Percentiles rank a stretch among this genome's conserved stretches.
Conservation (phyloP, 2,329 filamentous ascomycete species). For the Diplodia sapinea region DNA sequence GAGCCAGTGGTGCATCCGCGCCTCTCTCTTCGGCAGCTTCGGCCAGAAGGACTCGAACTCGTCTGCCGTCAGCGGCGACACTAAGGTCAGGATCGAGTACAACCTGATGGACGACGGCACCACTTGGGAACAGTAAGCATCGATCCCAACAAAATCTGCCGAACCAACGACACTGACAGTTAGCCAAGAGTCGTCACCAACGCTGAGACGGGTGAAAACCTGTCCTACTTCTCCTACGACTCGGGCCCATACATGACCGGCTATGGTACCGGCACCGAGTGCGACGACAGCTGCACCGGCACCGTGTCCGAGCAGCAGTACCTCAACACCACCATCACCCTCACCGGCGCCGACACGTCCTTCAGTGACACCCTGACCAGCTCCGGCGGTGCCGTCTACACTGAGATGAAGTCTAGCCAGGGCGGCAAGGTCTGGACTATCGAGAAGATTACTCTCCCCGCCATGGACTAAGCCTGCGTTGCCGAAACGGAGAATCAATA, state of each 20-base stretch:
- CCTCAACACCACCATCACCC: slow-evolving; percentile 49
- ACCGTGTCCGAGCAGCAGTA: slow-evolving; percentile 50
- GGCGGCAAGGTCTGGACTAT: slow-evolving; percentile 28
- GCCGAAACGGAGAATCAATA: neutral
- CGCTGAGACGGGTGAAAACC: slow-evolving; percentile 42
- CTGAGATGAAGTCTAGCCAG: slow-evolving; percentile 2
- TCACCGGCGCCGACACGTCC: slow-evolving; percentile 42
- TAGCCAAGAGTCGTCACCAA: slow-evolving; percentile 43
- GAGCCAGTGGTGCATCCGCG: slow-evolving; percentile 52
- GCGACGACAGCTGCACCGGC: slow-evolving; percentile 46
- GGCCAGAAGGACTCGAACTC: slow-evolving; percentile 47
- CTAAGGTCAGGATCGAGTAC: slow-evolving; percentile 46
- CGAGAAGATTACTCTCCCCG: slow-evolving; percentile 14
- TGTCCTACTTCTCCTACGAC: slow-evolving; percentile 46
- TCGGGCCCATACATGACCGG: slow-evolving; percentile 49
- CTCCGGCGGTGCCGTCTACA: slow-evolving; percentile 17
- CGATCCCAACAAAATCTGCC: neutral
- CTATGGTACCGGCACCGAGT: slow-evolving; percentile 51
- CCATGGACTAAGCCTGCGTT: neutral
- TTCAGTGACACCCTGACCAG: slow-evolving; percentile 34
- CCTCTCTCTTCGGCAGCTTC: slow-evolving; percentile 51
- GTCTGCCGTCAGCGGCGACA: slow-evolving; percentile 36
- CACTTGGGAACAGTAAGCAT: slow-evolving; percentile 42
- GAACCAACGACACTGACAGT: neutral
- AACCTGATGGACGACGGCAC: slow-evolving; percentile 37